Conservation (phyloP, 2,329 filamentous ascomycete species). For the Fusarium irregulare region DNA sequence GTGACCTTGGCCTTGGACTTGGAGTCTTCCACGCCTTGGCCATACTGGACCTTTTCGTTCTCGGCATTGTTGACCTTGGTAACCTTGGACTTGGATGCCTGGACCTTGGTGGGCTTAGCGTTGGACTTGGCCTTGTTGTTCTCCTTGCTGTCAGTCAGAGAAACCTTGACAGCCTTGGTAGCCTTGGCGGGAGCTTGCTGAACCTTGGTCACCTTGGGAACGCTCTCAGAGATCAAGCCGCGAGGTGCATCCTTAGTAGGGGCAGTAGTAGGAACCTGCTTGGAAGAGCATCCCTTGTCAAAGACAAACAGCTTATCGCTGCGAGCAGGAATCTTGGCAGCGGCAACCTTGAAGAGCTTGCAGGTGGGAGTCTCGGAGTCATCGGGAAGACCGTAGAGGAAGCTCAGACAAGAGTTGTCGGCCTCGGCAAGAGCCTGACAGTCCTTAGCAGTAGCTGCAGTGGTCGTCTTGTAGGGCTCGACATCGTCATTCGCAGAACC, state of each 20-base stretch:
- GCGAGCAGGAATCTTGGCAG: constrained; percentile 1
- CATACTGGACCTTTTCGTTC: background rate
- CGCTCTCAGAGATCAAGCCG: background rate
- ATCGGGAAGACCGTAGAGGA: constrained; percentile 3
- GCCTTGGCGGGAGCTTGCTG: background rate
- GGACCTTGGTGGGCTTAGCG: no score
- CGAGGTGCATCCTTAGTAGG: constrained; percentile 2
- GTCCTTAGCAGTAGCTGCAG: constrained; percentile 12
- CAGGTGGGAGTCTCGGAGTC: constrained; percentile 2
- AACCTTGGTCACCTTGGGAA: background rate
- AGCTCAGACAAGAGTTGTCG: constrained; percentile 7
- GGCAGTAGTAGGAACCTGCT: constrained; percentile 4
- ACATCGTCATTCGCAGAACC: background rate
- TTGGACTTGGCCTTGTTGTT: background rate
- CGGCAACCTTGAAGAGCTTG: constrained; percentile 18
- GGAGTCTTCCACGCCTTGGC: no score
- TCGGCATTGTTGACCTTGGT: background rate
- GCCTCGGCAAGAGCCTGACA: constrained; percentile 5
- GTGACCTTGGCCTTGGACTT: background rate
- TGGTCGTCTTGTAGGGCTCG: constrained; percentile 3
- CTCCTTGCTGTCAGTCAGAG: background rate
- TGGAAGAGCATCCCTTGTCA: constrained; percentile 5
- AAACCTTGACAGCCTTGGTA: background rate
- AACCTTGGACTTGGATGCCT: background rate
- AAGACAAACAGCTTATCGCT: constrained; percentile 2